Evolutionary conservation across 2,329 filamentous ascomycete species (phyloP).

Genomic region (Xylariaceae sp.): DNA sequence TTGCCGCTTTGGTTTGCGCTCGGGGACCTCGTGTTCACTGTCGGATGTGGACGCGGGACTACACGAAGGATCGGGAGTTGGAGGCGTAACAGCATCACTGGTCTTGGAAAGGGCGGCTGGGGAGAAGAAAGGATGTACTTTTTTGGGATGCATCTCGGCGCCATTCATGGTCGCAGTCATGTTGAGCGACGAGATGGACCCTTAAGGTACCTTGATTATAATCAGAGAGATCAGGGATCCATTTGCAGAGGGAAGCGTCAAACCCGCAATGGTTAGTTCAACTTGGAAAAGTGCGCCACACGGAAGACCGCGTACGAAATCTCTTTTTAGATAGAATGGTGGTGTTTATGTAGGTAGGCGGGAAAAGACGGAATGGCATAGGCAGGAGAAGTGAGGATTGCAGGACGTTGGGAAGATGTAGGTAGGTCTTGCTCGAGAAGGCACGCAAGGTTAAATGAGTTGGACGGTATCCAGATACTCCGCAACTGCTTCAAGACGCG

Average conservation of each 20-base stretch:
- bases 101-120: conserved; percentile 22
- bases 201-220: not conserved
- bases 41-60: conserved; percentile 26
- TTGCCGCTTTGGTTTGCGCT: conserved; percentile 39
- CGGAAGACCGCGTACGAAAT: not conserved
- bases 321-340: not conserved
- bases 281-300: not conserved
- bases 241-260: not conserved
- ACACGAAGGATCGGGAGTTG: conserved; percentile 31
- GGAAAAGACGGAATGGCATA: not conserved
- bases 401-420: not conserved
- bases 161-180: conserved; percentile 40
- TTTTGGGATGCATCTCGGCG: conserved; percentile 35
- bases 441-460: too few species aligned
- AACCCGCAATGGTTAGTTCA: not conserved
- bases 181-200: conserved; percentile 24
- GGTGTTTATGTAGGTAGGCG: not conserved
- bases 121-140: conserved; percentile 52
- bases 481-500: conserved; percentile 4
- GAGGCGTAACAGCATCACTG: conserved; percentile 18
- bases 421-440: not conserved
- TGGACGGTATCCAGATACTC: not conserved
- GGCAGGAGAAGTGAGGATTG: not conserved
- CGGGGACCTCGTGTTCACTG: conserved; percentile 22
- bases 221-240: conserved; percentile 3